Conservation (phyloP, 164 flowering plant species). For the Magnolia kwangsiensis region DNA sequence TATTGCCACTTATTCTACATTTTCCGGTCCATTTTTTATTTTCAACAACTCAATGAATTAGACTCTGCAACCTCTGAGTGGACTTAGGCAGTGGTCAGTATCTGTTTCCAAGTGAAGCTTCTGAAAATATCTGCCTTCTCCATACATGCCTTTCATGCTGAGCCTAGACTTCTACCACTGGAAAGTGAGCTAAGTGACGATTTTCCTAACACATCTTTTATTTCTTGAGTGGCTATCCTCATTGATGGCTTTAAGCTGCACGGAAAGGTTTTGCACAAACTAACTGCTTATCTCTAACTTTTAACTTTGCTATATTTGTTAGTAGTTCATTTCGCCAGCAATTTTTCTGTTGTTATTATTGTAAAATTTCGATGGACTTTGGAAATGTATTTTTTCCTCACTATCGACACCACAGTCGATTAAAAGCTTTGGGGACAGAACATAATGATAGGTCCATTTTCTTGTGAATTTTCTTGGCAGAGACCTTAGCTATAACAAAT, state of each 20-base stretch:
- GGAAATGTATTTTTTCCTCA: no score
- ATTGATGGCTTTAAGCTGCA: background rate
- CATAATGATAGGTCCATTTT: no score
- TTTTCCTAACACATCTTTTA: background rate
- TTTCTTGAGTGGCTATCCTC: background rate
- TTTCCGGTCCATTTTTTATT: no score
- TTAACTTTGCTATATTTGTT: no score
- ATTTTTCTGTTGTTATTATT: background rate
- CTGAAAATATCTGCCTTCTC: background rate
- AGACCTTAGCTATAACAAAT: constrained; percentile 69
- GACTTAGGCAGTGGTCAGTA: background rate
- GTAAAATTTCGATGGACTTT: no score
- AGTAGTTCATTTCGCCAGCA: background rate
- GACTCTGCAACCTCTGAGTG: no score
- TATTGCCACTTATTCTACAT: no score
- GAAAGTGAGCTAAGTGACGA: background rate
- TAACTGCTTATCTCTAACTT: background rate
- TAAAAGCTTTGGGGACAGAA: no score
- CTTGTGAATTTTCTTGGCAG: constrained; percentile 29
- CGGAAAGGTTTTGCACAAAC: background rate
- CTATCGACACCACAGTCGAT: no score
- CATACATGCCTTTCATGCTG: background rate
- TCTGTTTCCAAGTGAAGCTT: background rate
- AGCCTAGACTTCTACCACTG: background rate
- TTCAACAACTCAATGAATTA: no score